phyloP scores from a whole-genome alignment of 257 asterid species.

The Eucommia ulmoides region DNA sequence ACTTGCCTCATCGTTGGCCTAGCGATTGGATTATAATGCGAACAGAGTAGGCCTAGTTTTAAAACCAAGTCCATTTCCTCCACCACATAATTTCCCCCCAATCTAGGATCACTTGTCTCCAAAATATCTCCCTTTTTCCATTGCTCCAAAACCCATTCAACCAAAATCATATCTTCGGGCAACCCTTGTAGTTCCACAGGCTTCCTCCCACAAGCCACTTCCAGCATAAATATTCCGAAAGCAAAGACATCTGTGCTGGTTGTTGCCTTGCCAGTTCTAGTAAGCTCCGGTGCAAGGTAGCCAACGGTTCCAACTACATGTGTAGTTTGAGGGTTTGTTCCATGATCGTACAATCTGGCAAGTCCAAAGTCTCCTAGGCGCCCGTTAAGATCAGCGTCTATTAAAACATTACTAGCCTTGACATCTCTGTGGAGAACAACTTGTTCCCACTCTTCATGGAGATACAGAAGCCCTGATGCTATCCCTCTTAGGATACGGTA shows the following conservation, averaged over 20 bases:
- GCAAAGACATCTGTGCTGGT: conserved; percentile 50
- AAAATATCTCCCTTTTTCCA: not conserved
- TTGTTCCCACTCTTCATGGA: conserved; percentile 76
- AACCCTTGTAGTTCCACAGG: conserved; percentile 32
- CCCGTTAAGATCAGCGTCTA: conserved; percentile 49
- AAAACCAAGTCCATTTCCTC: not conserved
- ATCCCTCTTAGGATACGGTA: conserved; percentile 50
- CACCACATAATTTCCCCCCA: conserved; percentile 26
- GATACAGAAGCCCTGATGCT: conserved; percentile 45
- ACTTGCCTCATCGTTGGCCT: too few relatives aligned
- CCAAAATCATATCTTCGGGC: not conserved
- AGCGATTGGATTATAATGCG: not conserved
- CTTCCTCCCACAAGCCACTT: conserved; percentile 64
- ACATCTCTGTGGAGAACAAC: conserved; percentile 68
- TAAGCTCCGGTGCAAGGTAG: not conserved
- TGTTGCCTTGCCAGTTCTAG: not conserved
- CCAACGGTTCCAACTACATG: conserved; percentile 30
- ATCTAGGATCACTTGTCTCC: not conserved
- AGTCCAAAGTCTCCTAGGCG: conserved; percentile 74
- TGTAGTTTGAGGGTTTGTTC: conserved; percentile 44
- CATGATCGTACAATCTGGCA: conserved; percentile 56
- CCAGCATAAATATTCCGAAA: conserved; percentile 60
- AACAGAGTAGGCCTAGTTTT: not conserved
- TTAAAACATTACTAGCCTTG: conserved; percentile 57
- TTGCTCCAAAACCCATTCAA: not conserved